Evolutionary conservation across 306 rosid genomes (phyloP).

Genomic region (Quercus agrifolia): DNA sequence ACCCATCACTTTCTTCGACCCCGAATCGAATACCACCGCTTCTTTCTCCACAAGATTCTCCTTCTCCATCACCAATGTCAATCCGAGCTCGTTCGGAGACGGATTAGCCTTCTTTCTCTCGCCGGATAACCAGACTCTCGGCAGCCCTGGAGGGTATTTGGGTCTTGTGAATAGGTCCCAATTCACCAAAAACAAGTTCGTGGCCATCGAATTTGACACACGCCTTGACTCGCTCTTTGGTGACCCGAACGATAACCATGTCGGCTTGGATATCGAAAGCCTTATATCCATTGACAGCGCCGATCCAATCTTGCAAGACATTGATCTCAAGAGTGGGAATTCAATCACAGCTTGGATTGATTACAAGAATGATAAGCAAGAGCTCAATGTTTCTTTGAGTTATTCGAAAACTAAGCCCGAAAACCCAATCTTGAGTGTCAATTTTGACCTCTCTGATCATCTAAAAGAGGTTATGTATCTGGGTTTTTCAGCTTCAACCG

Average conservation of each 20-base stretch:
- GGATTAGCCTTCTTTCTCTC: slow-evolving; percentile 73
- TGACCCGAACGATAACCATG: slow-evolving; percentile 61
- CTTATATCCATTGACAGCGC: slow-evolving; percentile 48
- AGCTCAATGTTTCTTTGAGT: slow-evolving; percentile 49
- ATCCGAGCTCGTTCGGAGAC: slow-evolving; percentile 55
- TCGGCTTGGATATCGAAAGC: slow-evolving; percentile 56
- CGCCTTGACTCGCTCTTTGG: slow-evolving; percentile 30
- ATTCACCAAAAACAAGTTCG: slow-evolving; percentile 28
- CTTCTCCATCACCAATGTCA: slow-evolving; percentile 43
- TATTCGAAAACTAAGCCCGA: slow-evolving; percentile 44
- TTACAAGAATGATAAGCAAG: slow-evolving; percentile 40
- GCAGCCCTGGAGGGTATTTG: slow-evolving; percentile 35
- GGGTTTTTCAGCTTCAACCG: slow-evolving; percentile 67
- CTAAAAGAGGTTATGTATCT: slow-evolving; percentile 35
- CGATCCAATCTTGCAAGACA: slow-evolving; percentile 37
- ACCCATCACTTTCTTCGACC: slow-evolving; percentile 50
- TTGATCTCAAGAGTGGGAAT: slow-evolving; percentile 60
- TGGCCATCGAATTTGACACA: slow-evolving; percentile 70
- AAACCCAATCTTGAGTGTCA: slow-evolving; percentile 37
- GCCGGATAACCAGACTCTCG: slow-evolving; percentile 35
- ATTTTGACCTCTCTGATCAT: slow-evolving; percentile 45
- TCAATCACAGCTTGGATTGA: slow-evolving; percentile 69
- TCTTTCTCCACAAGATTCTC: slow-evolving; percentile 72
- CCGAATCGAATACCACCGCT: slow-evolving; percentile 41
- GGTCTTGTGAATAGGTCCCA: slow-evolving; percentile 47